Conservation (phyloP, 2,329 filamentous ascomycete genomes). For the Tolypocladium pustulatum region DNA sequence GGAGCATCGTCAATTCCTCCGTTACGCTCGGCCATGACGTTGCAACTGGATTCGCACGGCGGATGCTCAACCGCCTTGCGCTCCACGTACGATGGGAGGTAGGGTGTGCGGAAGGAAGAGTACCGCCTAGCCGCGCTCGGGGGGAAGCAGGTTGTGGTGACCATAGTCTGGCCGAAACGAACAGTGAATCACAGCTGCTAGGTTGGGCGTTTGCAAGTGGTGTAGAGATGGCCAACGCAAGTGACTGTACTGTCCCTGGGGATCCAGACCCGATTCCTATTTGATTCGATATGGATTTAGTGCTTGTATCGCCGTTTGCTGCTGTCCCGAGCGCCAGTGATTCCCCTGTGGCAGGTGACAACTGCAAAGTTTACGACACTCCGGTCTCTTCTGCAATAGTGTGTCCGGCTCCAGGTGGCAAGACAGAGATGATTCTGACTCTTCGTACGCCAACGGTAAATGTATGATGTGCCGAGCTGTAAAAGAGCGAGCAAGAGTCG, state of each 20-base stretch:
- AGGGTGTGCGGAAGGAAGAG: slow-evolving; percentile 6
- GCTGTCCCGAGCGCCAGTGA: neutral
- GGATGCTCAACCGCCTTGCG: slow-evolving; percentile 5
- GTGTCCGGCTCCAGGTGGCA: neutral
- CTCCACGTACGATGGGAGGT: slow-evolving; percentile 7
- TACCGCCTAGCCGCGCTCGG: slow-evolving; percentile 7
- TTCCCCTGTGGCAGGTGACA: neutral
- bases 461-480: neutral
- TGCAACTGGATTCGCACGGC: slow-evolving; percentile 3
- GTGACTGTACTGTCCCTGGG: neutral
- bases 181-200: neutral
- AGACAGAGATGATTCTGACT: neutral
- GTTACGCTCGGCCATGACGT: slow-evolving; percentile 8
- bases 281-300: neutral
- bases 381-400: neutral
- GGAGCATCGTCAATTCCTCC: slow-evolving; percentile 22
- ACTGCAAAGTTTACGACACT: neutral
- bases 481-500: neutral
- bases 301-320: slow-evolving; percentile 2
- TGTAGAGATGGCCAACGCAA: neutral
- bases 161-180: slow-evolving; percentile 6
- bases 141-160: slow-evolving; percentile 7
- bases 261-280: neutral
- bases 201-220: neutral
- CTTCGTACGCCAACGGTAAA: neutral